Evolutionary conservation across 2,329 filamentous ascomycete genomes (phyloP), one percentile per base, ranked within the genome.

Genomic region (Alternaria infectoria): DNA sequence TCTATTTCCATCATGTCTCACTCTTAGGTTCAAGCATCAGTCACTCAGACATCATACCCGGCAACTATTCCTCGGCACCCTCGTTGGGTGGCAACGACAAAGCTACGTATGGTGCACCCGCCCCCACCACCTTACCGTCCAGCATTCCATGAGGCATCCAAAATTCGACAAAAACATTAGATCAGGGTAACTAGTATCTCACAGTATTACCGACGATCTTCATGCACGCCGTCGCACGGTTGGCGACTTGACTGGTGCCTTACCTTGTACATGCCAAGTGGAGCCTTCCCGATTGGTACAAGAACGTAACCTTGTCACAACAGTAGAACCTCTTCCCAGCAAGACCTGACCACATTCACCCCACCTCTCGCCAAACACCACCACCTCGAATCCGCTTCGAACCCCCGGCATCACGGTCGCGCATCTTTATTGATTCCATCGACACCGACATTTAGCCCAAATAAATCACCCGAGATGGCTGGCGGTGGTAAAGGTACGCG

Each of bases 401-500:
- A 59, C 69, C 66, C 68, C 65, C 11, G 62, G 65, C 62, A 74
- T 67, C 60, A 60, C 70, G 65, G 76, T 79, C 78, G 77, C 77
- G 73, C 69, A 75, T 65, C 61, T 62, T 54, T 71, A 75, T 74
- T 62, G 44, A 71, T 74, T 68, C 54, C 49, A 73, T 74, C 64
- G 54, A 61, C 64, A 73, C 68, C 67, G 62, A 64, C 61, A 66
- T 68, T 63, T 44, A 65, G 59, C 57, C 58, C 62, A 40, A 70
- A 70, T 68, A 69, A 72, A 61, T 56, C 62, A 57, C 63, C 63
- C 67, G 76, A 70, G 76, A 91, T 91, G 89, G 85, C 93, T 79
- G 94, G 94, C 80, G 93, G 93, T 85, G 68, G 68, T 44, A 97
- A 97, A 88, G 94, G 94, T 87, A 96, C 93, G 86, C 93, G 76